Base-by-base conservation (phyloP, 306 rosid genomes). In the Prinsepia uniflora region DNA sequence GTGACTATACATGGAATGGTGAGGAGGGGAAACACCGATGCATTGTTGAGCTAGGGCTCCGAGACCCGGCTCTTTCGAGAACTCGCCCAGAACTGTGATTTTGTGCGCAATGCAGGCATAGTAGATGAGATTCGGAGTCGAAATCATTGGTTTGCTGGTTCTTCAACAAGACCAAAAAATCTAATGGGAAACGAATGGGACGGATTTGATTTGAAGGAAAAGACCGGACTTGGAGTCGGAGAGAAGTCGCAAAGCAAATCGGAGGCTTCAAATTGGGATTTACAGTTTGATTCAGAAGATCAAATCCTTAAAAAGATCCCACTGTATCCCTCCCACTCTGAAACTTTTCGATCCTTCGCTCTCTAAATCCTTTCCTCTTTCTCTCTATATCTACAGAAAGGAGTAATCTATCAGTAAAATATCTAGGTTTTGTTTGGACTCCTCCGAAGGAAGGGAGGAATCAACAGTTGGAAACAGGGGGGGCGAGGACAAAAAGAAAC, bases 71-170 rank as follows among this genome's bases (percentile, higher is more conserved):
- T 89, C 89, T 52, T 71, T 58, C 4, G 81, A 45, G 72, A 86
- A 80, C 53, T 87, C 87, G 64, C 86, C 96, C 9, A 94, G 81
- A 73, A 89, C 74, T 8, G 88, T 84, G 40, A 59, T 74, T n/a
- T 80, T 81, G 64, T 76, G 78, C 5, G 96, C 95, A 91, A 91
- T 87, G 96, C 97, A 91, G 20, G 81, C 78, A 46, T 94, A 89
- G 65, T 79, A 78, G 61, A 94, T 80, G 10, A 84, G 75, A 53
- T 82, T 79, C 18, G 96, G 97, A 76, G 87, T 87, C 76, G 80
- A 74, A 80, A 79, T 77, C 95, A 88, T 88, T 66, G 80, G 65
- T 45, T 62, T 41, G 55, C 36, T 30, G 36, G 36, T 48, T 43
- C 42, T 40, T 66, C 34, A 5, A 50, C 6, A 6, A 52, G 44